Conservation (phyloP, 225 moss, liverwort and hornwort genomes). For the Sphagnum tenellum region DNA sequence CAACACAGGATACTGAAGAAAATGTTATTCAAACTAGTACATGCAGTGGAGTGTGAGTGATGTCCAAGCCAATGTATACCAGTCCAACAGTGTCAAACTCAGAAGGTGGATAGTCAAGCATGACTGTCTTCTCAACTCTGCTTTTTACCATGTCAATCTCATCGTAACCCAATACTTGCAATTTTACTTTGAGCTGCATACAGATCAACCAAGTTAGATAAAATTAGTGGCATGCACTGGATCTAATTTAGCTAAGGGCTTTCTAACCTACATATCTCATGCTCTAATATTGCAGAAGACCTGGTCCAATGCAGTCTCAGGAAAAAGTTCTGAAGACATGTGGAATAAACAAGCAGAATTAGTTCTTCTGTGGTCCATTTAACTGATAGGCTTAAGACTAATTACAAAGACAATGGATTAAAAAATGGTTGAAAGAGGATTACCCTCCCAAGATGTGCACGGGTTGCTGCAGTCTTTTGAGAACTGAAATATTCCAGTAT, state of each 20-base stretch:
- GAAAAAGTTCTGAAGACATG: neutral
- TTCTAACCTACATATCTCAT: neutral
- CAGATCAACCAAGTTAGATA: neutral
- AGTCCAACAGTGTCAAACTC: conserved; percentile 41
- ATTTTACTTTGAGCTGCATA: conserved; percentile 54
- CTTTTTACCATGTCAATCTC: conserved; percentile 38
- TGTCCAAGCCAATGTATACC: conserved; percentile 11
- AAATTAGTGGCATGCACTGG: no score
- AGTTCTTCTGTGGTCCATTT: no score
- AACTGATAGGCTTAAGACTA: neutral
- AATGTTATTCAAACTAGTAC: neutral
- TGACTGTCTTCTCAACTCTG: conserved; percentile 24
- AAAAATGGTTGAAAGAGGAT: no score
- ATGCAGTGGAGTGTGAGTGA: neutral
- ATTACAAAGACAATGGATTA: neutral
- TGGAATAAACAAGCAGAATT: neutral
- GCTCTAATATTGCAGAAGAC: neutral
- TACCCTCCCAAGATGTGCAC: conserved; percentile 55
- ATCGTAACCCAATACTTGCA: conserved; percentile 44
- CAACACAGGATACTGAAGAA: no score
- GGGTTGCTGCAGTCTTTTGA: conserved; percentile 31
- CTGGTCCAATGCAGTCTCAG: neutral
- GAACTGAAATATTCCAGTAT: conserved; percentile 37
- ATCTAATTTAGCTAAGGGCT: no score
- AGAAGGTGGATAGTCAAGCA: conserved; percentile 36